phyloP scores from a whole-genome alignment of 768 basidiomycete genomes.

The Leccinum olivaceopallidum region DNA sequence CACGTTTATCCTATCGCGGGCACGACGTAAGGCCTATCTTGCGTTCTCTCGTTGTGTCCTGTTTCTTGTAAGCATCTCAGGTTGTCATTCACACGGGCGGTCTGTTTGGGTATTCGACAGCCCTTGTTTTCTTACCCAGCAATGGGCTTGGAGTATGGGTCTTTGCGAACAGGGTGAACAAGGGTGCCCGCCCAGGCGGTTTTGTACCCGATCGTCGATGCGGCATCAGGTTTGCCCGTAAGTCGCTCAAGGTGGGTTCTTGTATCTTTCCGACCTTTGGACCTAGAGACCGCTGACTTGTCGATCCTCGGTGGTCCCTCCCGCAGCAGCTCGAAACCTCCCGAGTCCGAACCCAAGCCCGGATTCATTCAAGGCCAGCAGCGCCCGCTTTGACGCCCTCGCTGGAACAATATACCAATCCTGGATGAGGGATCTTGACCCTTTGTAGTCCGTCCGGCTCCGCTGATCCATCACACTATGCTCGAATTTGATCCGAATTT shows the following conservation, averaged over 20 bases:
- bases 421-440: constrained; percentile 39
- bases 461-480: constrained; percentile 23
- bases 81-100: background rate
- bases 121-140: background rate
- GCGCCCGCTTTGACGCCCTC: constrained; percentile 23
- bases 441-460: constrained; percentile 32
- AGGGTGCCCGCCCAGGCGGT: background rate
- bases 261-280: background rate
- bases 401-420: constrained; percentile 37
- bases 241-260: background rate
- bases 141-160: background rate
- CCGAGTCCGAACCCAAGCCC: background rate
- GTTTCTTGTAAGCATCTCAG: background rate
- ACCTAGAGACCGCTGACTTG: background rate
- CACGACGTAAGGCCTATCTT: constrained; percentile 35
- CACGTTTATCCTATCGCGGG: constrained; percentile 36
- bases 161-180: background rate
- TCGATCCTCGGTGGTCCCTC: background rate
- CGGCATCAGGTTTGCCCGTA: background rate
- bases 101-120: background rate
- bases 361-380: background rate
- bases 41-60: background rate
- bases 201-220: background rate
- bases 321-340: background rate
- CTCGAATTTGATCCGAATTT: constrained; percentile 28